Conservation (phyloP, 2,329 filamentous ascomycete genomes). For the Laburnicola sp. region DNA sequence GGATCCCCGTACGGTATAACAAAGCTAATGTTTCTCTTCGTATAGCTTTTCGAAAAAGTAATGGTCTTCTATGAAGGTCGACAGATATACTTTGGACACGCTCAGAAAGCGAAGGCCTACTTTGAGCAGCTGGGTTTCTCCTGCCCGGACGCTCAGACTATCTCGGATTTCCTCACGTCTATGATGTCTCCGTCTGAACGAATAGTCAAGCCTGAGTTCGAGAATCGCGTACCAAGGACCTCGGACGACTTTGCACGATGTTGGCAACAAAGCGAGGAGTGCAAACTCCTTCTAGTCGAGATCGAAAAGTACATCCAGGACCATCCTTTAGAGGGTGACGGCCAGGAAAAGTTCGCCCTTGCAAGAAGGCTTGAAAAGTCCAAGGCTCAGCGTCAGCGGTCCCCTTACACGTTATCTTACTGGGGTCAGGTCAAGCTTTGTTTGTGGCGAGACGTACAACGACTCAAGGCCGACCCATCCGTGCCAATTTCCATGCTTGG, state of each 20-base stretch:
- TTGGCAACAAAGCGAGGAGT: conserved; percentile 59
- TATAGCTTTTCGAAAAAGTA: conserved; percentile 74
- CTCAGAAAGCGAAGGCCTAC: conserved; percentile 65
- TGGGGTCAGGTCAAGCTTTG: conserved; percentile 76
- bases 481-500: conserved; percentile 69
- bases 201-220: conserved; percentile 49
- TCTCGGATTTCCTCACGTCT: conserved; percentile 76
- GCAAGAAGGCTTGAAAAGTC: conserved; percentile 51
- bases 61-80: conserved; percentile 68
- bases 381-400: conserved; percentile 61
- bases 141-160: conserved; percentile 72
- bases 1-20: conserved; percentile 54
- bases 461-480: conserved; percentile 74
- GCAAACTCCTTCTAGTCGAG: conserved; percentile 47
- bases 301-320: conserved; percentile 52
- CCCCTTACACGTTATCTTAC: conserved; percentile 82
- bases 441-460: conserved; percentile 76
- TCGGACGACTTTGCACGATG: conserved; percentile 54
- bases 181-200: conserved; percentile 61
- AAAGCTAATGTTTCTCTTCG: conserved; percentile 69
- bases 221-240: conserved; percentile 52
- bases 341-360: conserved; percentile 39
- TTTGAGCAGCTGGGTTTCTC: conserved; percentile 71
- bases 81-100: conserved; percentile 72
- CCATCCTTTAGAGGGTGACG: conserved; percentile 48